Conservation (phyloP, 805 yeast species). For the Candida nanaspora region DNA sequence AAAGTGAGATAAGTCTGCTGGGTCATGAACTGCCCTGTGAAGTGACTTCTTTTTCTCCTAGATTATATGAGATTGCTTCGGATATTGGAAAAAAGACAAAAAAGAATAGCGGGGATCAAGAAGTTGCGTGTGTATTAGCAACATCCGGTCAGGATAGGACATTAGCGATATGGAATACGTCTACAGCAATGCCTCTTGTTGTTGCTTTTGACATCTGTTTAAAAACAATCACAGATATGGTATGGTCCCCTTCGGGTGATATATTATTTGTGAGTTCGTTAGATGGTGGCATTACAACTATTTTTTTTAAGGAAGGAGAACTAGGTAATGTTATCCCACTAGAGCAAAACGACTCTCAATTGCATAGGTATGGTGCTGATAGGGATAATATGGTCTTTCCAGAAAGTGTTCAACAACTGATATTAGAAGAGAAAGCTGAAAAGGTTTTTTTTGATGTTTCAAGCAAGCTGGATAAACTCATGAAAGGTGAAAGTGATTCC, state of each 20-base stretch:
- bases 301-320: slow-evolving; percentile 57
- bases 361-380: slow-evolving; percentile 83
- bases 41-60: slow-evolving; percentile 69
- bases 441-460: slow-evolving; percentile 7
- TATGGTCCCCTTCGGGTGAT: slow-evolving; percentile 83
- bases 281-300: slow-evolving; percentile 73
- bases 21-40: slow-evolving; percentile 87
- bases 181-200: slow-evolving; percentile 65
- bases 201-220: slow-evolving; percentile 70
- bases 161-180: slow-evolving; percentile 82
- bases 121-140: slow-evolving; percentile 67
- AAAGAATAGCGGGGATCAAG: slow-evolving; percentile 5
- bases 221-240: slow-evolving; percentile 79
- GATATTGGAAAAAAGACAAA: slow-evolving; percentile 13
- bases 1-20: slow-evolving; percentile 60
- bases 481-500: slow-evolving; percentile 21
- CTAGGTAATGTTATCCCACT: slow-evolving; percentile 55
- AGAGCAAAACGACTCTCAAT: slow-evolving; percentile 58
- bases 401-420: slow-evolving; percentile 74
- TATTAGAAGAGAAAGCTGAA: slow-evolving; percentile 58
- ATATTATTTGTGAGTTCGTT: slow-evolving; percentile 69
- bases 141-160: slow-evolving; percentile 94
- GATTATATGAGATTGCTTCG: slow-evolving; percentile 39
- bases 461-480: slow-evolving; percentile 33
- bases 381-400: slow-evolving; percentile 80